phyloP scores from a whole-genome alignment of 371 early-diverging fungal species.

The Apophysomyces trapeziformis region DNA sequence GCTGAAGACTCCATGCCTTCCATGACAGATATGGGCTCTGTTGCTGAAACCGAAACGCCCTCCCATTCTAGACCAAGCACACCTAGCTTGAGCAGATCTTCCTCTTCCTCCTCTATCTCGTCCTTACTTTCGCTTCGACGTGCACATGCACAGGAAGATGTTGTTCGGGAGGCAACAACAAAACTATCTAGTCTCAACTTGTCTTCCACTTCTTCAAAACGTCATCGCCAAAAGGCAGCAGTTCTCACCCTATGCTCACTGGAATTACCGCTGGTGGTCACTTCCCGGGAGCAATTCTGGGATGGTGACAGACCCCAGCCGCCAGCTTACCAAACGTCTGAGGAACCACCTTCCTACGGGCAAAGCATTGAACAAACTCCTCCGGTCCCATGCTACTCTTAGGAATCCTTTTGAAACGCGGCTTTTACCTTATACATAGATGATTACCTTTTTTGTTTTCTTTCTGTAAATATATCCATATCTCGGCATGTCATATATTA shows the following conservation, averaged over 20 bases:
- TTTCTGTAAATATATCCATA: background rate
- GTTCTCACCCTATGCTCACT: constrained; percentile 34
- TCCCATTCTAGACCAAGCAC: constrained; percentile 30
- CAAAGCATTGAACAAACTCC: constrained; percentile 38
- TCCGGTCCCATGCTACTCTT: constrained; percentile 41
- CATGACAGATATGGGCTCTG: background rate
- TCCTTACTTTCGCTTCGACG: constrained; percentile 31
- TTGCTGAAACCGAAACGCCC: constrained; percentile 12
- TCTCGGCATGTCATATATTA: background rate
- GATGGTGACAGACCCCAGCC: constrained; percentile 25
- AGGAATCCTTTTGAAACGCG: background rate
- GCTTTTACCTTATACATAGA: background rate
- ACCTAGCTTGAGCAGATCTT: constrained; percentile 40
- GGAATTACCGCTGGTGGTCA: constrained; percentile 50
- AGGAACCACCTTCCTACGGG: constrained; percentile 47
- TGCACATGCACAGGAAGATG: constrained; percentile 3
- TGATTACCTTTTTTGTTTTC: background rate
- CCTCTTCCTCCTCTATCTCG: constrained; percentile 44
- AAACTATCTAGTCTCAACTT: background rate
- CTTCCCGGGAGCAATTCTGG: constrained; percentile 50
- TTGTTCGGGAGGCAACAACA: background rate
- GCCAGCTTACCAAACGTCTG: constrained; percentile 40
- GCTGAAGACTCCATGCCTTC: background rate
- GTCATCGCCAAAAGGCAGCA: background rate
- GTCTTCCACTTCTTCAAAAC: background rate